Evolutionary conservation across 169 alveolate species (phyloP), one percentile per base, ranked within the genome.

Genomic region (Toxoplasma gondii): DNA sequence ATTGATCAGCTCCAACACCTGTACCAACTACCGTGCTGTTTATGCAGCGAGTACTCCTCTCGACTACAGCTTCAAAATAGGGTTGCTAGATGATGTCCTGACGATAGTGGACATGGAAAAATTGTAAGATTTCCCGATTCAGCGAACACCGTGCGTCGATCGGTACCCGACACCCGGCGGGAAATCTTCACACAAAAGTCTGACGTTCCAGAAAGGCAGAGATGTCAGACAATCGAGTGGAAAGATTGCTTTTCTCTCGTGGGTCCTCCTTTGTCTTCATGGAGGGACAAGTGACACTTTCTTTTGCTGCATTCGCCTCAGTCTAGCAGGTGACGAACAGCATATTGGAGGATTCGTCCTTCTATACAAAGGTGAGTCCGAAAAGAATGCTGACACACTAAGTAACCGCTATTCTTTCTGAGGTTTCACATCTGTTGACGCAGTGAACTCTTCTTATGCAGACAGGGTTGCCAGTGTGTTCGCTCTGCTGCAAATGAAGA

Each of bases 101-200:
- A 97, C 98, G 2, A 96, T 98, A 41, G 95, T 98, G 0, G 99
- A 98, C 93, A 93, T 98, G 83, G 99, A 98, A 93, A 98, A 97
- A 91, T 95, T 96, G 93, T 92, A 87, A 88, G 91, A 9, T 34
- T 39, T 53, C 12, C 58, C 58, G 58, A 12, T 4, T 49, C 4
- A 49, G 12, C 12, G 67, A 45, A 4, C 49, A 80, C 44, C 10
- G 45, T 36, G 88, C 12, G 24, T 19, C 24, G 19, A n/a, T 49
- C 58, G 12, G 58, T 7, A 49, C 58, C 86, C n/a, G n/a, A n/a
- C 58, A 49, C 58, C 58, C 58, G 58, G 12, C 58, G 70, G 81
- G 38, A 69, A 69, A 69, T 2, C 10, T 5, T 29, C 36, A n/a
- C 81, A 29, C 24, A 17, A 12, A 49, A 49, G 58, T 12, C 58